Conservation (phyloP, 148 eudicot genomes). For the Rhododendron ovatum region DNA sequence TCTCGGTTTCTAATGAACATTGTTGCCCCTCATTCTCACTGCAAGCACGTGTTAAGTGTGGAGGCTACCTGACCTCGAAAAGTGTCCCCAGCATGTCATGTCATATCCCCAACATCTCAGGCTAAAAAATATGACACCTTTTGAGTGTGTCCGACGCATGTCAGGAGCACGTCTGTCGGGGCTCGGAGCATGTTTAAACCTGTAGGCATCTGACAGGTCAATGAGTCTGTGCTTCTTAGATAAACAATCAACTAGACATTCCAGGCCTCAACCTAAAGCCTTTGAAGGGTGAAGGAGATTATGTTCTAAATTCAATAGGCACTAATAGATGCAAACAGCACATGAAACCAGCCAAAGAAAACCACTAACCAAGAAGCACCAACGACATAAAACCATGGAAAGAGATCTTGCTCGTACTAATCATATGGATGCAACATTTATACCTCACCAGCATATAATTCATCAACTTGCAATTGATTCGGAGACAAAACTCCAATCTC, state of each 20-base stretch:
- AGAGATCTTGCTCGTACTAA: background rate
- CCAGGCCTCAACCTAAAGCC: background rate
- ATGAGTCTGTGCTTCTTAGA: background rate
- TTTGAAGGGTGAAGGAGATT: background rate
- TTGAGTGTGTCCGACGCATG: background rate
- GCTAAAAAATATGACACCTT: background rate
- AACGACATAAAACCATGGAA: background rate
- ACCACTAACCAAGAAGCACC: background rate
- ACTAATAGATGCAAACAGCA: background rate
- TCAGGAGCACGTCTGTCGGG: background rate
- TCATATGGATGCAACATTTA: background rate
- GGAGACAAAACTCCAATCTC: constrained; percentile 98
- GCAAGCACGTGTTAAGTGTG: background rate
- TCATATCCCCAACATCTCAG: background rate
- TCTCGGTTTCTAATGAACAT: background rate
- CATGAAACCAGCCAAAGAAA: constrained; percentile 1
- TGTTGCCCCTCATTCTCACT: background rate
- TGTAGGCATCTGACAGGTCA: background rate
- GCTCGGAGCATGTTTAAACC: background rate
- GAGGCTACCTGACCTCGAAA: background rate
- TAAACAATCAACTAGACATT: background rate
- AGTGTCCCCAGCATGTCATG: background rate
- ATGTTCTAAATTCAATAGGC: background rate
- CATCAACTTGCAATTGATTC: constrained; percentile 78
- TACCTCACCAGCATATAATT: constrained; percentile 96